Base-by-base conservation (phyloP, 306 rosid genomes). In the Cucurbita ficifolia region DNA sequence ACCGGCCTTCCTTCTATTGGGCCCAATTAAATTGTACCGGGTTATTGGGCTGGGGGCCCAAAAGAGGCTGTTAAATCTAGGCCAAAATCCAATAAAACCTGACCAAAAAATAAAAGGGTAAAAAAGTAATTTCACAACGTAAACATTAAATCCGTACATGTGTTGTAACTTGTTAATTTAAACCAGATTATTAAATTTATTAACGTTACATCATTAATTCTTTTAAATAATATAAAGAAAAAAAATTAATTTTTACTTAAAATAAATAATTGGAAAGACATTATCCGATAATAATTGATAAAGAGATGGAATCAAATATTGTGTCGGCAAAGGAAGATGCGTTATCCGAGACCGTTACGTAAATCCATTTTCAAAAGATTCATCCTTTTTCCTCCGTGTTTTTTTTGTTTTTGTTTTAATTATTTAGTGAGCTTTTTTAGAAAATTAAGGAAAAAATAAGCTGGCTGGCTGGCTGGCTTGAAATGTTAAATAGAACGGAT, bases 251-350 rank as follows among this genome's bases (percentile, higher is more conserved):
- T 45, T 45, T 45, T 45, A 45, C 4, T 45, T 10, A 17, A 48
- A 48, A 48, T 11, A 48, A 1, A 48, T 48, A 12, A 13, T 3
- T 48, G 52, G n/a, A 46, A 14, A 13, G 21, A 59, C 21, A 35
- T 62, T 38, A 62, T 62, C 7, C 68, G 39, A 16, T 1, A 5
- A 8, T 1, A 64, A 39, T 3, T 19, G n/a, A 11, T 1, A 13
- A 64, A 8, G 71, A 39, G 14, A 61, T 22, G 19, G 19, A 67
- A 45, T 67, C 45, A 67, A 43, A 65, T 42, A 18, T 6, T 19
- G 72, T 67, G 72, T 67, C 72, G 72, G 72, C 54, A 1, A 67
- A 19, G 52, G 19, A 67, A 43, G 73, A 45, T 46, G 56, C 73
- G 24, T 46, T 68, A 46, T 46, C 42, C 14, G 3, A 65, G 1